Base-by-base conservation (phyloP, 345 rosid species). In the Psidium friedrichsthalianum region DNA sequence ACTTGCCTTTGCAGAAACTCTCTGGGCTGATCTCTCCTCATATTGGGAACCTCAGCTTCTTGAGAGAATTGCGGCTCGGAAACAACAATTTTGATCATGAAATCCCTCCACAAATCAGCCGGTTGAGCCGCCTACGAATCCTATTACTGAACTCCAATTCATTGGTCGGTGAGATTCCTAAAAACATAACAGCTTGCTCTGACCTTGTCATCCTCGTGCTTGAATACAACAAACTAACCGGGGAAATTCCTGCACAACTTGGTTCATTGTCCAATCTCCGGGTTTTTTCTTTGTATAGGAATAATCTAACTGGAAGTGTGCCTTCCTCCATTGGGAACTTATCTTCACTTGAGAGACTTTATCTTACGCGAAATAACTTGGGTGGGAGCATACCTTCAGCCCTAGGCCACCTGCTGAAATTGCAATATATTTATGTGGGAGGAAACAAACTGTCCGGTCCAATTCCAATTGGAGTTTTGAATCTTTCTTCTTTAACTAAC, bases 381-480 rank as follows among this genome's bases (percentile, higher is more conserved):
- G 54, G 24, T 15, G 57, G 57, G 56, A 27, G 22, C 40, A 29
- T 64, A 29, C 22, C 76, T 64, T 11, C 12, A 0, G 42, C 3
- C 76, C 1, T 29, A 29, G 5, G 57, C 10, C 53, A 49, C 74
- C 21, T 55, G 29, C 1, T 27, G 0, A 83, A 29, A 8, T 55
- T 83, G 11, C 0, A 83, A 7, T 0, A 1, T 3, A 55, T 83
- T 0, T 0, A 4, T 0, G 0, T 22, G 9, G 32, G 5, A 3
- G 0, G 0, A 54, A 83, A 83, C 61, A 55, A 55, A 55, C 47
- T 55, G 15, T 83, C 69, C 4, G 84, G 84, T 40, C 9, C 51
- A 13, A 32, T 83, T 55, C 84, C 84, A 14, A 20, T 21, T 1
- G 56, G n/a, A 83, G 1, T 83, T 29, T 1, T 16, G 4, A 83